phyloP scores from a whole-genome alignment of 2,329 filamentous ascomycete species.

The Colletotrichum musae region DNA sequence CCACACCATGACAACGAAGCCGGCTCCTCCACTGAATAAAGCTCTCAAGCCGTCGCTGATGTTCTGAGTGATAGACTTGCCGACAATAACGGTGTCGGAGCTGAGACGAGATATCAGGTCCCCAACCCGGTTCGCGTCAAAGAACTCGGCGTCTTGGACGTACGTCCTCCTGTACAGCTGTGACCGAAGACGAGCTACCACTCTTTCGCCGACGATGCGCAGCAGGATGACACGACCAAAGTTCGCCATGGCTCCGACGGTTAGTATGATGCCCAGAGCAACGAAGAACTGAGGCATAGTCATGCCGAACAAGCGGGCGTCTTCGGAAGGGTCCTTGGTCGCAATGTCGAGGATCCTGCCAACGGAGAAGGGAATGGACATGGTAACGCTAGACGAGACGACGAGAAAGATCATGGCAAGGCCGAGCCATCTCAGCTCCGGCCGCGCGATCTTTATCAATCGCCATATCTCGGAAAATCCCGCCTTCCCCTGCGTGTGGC shows the following conservation, averaged over 20 bases:
- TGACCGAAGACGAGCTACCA: conserved; percentile 90
- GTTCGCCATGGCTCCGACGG: conserved; percentile 88
- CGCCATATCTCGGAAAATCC: conserved; percentile 86
- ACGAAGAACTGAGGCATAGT: conserved; percentile 90
- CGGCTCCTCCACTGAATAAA: conserved; percentile 89
- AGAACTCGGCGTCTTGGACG: conserved; percentile 98
- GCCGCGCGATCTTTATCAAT: conserved; percentile 88
- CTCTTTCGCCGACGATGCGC: conserved; percentile 93
- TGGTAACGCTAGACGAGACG: conserved; percentile 91
- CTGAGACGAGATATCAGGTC: conserved; percentile 96
- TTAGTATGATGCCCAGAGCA: conserved; percentile 81
- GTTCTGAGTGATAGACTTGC: conserved; percentile 98
- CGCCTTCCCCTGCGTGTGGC: conserved; percentile 69
- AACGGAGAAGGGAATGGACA: conserved; percentile 97
- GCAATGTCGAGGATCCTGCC: conserved; percentile 95
- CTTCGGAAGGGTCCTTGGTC: conserved; percentile 78
- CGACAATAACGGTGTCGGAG: conserved; percentile 97
- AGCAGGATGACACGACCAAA: conserved; percentile 95
- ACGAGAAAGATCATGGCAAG: conserved; percentile 88
- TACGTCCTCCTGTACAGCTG: conserved; percentile 93
- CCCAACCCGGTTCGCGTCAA: conserved; percentile 96
- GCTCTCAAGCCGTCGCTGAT: conserved; percentile 95
- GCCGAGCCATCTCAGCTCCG: conserved; percentile 83
- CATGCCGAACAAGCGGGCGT: conserved; percentile 83
- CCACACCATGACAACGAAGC: conserved; percentile 95